Percentiles rank a stretch among this genome's conserved stretches.
Evolutionary conservation across 2,329 filamentous ascomycete species (phyloP).

Genomic region (Aureobasidium sp.): DNA sequence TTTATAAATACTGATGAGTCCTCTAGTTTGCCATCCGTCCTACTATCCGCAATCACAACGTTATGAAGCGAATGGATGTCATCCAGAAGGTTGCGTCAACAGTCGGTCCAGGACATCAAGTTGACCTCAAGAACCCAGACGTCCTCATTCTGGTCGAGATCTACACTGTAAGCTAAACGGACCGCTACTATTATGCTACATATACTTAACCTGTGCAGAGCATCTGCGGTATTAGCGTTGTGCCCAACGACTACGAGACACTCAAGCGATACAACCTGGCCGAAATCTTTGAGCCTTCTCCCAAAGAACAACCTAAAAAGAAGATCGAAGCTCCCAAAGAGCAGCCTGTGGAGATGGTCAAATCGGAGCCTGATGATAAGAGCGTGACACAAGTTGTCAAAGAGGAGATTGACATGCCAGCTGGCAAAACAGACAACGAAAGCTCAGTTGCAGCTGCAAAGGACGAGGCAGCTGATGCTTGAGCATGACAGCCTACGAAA

Average conservation of each 20-base stretch:
- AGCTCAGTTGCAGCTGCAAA: neutral
- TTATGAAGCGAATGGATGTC: slow-evolving; percentile 58
- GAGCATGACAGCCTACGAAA: neutral
- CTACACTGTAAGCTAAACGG: slow-evolving; percentile 57
- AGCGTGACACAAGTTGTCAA: neutral
- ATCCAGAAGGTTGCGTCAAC: slow-evolving; percentile 64
- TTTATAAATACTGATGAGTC: neutral
- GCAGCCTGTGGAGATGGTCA: slow-evolving; percentile 20
- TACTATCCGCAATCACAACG: slow-evolving; percentile 66
- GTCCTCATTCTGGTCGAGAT: slow-evolving; percentile 73
- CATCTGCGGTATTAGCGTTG: slow-evolving; percentile 71
- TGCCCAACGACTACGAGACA: slow-evolving; percentile 64
- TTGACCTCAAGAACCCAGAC: slow-evolving; percentile 70
- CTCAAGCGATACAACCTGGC: slow-evolving; percentile 73
- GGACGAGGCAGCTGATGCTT: neutral
- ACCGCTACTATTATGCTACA: no score
- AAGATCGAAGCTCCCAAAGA: slow-evolving; percentile 15
- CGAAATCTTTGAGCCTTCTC: slow-evolving; percentile 56
- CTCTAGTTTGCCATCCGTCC: slow-evolving; percentile 73
- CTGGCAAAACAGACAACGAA: neutral
- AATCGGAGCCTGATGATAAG: slow-evolving; percentile 19
- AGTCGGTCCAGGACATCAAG: slow-evolving; percentile 62
- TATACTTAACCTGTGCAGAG: slow-evolving; percentile 42
- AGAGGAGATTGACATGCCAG: slow-evolving; percentile 9
- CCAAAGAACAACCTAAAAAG: slow-evolving; percentile 25